A percentile compares a stretch with the other conserved stretches of the same genome.
Evolutionary conservation across 257 asterid genomes (phyloP).

Genomic region (Capsicum pubescens): DNA sequence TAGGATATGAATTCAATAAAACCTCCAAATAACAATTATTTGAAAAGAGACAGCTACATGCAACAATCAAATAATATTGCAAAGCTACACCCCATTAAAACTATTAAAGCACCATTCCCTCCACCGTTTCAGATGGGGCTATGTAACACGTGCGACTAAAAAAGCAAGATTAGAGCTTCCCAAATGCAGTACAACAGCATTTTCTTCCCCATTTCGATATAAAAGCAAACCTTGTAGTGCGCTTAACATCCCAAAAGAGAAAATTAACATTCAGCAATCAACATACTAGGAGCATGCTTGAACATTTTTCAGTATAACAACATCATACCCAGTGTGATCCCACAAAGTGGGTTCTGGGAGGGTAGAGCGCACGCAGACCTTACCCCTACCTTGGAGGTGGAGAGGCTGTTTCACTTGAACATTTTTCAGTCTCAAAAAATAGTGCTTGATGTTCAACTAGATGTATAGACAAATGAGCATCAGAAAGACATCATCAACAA

Average conservation of each 20-base stretch:
- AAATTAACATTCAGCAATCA: constrained; percentile 8
- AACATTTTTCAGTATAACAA: background rate
- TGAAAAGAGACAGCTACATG: constrained; percentile 10
- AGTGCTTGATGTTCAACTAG: background rate
- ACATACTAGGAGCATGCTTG: background rate
- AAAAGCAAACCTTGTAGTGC: background rate
- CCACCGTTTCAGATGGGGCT: background rate
- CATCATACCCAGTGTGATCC: too few relatives aligned
- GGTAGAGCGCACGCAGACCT: too few relatives aligned
- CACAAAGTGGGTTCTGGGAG: too few relatives aligned
- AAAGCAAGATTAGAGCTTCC: background rate
- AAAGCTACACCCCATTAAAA: constrained; percentile 8
- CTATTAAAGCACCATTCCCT: constrained; percentile 9
- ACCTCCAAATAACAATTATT: constrained; percentile 10
- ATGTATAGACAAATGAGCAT: background rate
- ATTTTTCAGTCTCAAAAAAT: background rate
- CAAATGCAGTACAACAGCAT: constrained; percentile 1
- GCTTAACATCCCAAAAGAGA: background rate
- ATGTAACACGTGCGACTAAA: background rate
- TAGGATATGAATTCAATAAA: background rate
- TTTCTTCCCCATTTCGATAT: background rate
- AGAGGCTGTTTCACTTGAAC: background rate
- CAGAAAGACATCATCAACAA: background rate
- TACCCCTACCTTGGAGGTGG: too few relatives aligned
- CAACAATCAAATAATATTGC: constrained; percentile 19